Conservation (phyloP, 1,139 yeast genomes). For the Groenewaldozyma auringiensis region DNA sequence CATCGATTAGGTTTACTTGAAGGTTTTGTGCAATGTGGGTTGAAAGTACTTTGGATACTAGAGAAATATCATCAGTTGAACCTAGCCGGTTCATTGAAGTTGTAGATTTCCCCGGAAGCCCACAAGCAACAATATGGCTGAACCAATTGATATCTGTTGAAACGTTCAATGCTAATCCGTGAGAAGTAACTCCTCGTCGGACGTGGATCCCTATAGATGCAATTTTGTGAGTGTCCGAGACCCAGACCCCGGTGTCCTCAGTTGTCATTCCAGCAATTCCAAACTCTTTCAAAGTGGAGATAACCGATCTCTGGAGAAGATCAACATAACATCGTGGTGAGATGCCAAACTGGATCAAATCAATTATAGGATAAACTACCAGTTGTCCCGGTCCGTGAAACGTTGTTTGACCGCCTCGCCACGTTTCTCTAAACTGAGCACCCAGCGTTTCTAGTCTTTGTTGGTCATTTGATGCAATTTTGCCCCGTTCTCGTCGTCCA, state of each 20-base stretch:
- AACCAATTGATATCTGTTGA: constrained; percentile 64
- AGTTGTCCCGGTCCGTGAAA: constrained; percentile 96
- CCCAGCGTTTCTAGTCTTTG: constrained; percentile 27
- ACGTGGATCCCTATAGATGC: constrained; percentile 89
- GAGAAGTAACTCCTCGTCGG: constrained; percentile 76
- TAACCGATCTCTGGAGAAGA: constrained; percentile 57
- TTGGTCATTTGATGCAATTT: constrained; percentile 32
- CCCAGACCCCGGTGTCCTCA: constrained; percentile 80
- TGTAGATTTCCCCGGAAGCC: constrained; percentile 55
- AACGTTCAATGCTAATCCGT: constrained; percentile 82
- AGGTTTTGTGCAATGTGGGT: neutral
- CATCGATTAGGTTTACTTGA: neutral
- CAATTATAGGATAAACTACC: constrained; percentile 77
- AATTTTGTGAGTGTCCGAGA: constrained; percentile 53
- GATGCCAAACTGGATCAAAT: constrained; percentile 53
- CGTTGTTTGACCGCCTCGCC: constrained; percentile 95
- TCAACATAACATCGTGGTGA: constrained; percentile 73
- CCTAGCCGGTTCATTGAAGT: constrained; percentile 39
- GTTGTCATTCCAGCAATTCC: constrained; percentile 46
- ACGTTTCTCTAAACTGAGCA: constrained; percentile 60
- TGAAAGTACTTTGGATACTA: constrained; percentile 36
- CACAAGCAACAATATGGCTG: constrained; percentile 75
- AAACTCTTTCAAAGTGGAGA: constrained; percentile 42
- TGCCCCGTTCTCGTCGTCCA: constrained; percentile 66
- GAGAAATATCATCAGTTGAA: constrained; percentile 22